A percentile compares a stretch with the other conserved stretches of the same genome.
Evolutionary conservation across 148 eudicot species (phyloP).

Genomic region (Limonium bicolor): DNA sequence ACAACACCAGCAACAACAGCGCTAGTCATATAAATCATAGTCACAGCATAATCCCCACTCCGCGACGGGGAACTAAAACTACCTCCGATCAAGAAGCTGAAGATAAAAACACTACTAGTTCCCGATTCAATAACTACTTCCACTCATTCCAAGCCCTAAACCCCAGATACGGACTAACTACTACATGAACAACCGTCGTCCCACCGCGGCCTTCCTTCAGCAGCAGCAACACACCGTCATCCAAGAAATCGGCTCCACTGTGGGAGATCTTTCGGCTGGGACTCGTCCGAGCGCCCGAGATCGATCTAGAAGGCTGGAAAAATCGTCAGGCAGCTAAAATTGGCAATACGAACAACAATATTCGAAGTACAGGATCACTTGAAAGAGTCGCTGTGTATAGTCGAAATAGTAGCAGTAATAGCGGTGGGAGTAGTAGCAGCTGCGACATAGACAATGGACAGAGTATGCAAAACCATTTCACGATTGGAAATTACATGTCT

Average conservation of each 20-base stretch:
- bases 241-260: constrained; percentile 23
- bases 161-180: constrained; percentile 43
- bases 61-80: neutral
- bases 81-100: constrained; percentile 18
- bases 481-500: no score
- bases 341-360: neutral
- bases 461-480: no score
- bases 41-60: constrained; percentile 28
- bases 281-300: constrained; percentile 47
- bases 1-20: constrained; percentile 42
- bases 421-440: constrained; percentile 3
- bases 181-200: no score
- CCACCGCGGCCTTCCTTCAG: constrained; percentile 10
- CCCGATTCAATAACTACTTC: constrained; percentile 26
- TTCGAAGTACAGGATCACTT: neutral
- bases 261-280: constrained; percentile 60
- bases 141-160: constrained; percentile 76
- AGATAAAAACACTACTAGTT: constrained; percentile 11
- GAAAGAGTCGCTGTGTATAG: constrained; percentile 1
- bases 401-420: constrained; percentile 24
- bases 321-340: no score
- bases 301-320: constrained; percentile 41
- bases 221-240: neutral
- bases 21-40: constrained; percentile 56
- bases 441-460: neutral